phyloP scores from a whole-genome alignment of 164 flowering plant genomes.

The Stephania cephalantha region DNA sequence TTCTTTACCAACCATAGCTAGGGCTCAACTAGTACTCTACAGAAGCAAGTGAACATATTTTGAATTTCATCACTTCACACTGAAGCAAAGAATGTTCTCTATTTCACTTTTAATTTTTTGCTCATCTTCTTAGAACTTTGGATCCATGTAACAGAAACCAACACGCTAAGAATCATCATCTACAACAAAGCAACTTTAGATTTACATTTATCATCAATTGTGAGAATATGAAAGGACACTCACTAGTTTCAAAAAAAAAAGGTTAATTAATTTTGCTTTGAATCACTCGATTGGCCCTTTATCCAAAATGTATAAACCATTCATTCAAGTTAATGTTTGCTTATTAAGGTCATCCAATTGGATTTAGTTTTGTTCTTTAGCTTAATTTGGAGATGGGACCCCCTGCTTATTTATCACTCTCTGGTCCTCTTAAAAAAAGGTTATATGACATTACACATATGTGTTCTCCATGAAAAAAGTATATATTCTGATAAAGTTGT shows the following conservation, averaged over 20 bases:
- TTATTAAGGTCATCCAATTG: not conserved
- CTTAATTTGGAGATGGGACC: not conserved
- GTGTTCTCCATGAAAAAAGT: no score
- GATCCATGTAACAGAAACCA: not conserved
- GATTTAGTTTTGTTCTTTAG: not conserved
- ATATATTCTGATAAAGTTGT: not conserved
- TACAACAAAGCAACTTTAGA: not conserved
- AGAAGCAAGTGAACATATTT: not conserved
- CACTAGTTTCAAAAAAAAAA: not conserved
- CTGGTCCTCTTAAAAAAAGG: no score
- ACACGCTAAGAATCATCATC: not conserved
- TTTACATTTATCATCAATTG: no score
- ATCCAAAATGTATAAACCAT: not conserved
- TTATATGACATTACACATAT: no score
- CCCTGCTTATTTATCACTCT: not conserved
- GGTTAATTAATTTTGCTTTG: not conserved
- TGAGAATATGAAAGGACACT: not conserved
- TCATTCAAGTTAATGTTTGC: not conserved
- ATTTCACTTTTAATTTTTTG: not conserved
- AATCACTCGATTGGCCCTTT: not conserved
- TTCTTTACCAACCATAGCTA: not conserved
- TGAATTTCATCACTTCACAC: not conserved
- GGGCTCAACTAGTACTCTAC: not conserved
- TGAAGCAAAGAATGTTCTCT: slow-evolving; percentile 1
- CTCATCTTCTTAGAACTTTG: not conserved